Evolutionary conservation across 495 filamentous ascomycete species (phyloP).

Genomic region (Eremomyces bilateralis): DNA sequence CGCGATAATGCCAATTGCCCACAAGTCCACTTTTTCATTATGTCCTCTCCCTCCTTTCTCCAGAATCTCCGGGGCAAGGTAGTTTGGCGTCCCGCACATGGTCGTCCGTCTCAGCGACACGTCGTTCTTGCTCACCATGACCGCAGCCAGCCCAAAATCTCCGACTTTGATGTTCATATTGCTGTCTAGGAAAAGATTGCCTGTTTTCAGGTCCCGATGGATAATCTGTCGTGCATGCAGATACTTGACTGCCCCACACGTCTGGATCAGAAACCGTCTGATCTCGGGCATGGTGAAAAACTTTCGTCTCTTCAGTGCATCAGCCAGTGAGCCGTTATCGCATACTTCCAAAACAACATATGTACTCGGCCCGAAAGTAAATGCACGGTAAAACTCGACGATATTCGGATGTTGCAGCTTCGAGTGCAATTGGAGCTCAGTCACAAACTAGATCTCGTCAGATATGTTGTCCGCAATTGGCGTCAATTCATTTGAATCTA

Average conservation of each 20-base stretch:
- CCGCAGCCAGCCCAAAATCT: constrained; percentile 90
- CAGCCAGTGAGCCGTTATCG: constrained; percentile 92
- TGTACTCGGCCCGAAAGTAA: constrained; percentile 68
- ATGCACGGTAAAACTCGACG: constrained; percentile 84
- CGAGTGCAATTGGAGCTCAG: constrained; percentile 91
- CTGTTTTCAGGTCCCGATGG: constrained; percentile 93
- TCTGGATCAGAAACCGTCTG: constrained; percentile 76
- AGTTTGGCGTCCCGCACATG: constrained; percentile 92
- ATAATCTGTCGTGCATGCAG: constrained; percentile 88
- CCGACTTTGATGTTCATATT: constrained; percentile 97
- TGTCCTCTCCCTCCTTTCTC: constrained; percentile 72
- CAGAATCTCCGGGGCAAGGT: constrained; percentile 92
- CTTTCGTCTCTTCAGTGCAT: constrained; percentile 80
- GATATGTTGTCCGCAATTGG: background rate
- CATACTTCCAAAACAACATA: constrained; percentile 91
- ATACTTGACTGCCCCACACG: constrained; percentile 90
- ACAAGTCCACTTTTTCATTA: constrained; percentile 85
- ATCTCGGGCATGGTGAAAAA: constrained; percentile 80
- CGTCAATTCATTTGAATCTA: constrained; percentile 17
- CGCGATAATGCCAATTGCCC: constrained; percentile 94
- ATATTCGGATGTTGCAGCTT: constrained; percentile 91
- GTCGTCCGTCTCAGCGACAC: constrained; percentile 55
- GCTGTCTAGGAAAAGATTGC: constrained; percentile 86
- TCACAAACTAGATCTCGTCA: constrained; percentile 53
- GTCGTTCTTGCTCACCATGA: constrained; percentile 69